These are phyloP conservation scores for Dothidotthia symphoricarpi DNA, from an alignment of 2,329 filamentous ascomycete genomes.

Conservation along the genomic window DNA sequence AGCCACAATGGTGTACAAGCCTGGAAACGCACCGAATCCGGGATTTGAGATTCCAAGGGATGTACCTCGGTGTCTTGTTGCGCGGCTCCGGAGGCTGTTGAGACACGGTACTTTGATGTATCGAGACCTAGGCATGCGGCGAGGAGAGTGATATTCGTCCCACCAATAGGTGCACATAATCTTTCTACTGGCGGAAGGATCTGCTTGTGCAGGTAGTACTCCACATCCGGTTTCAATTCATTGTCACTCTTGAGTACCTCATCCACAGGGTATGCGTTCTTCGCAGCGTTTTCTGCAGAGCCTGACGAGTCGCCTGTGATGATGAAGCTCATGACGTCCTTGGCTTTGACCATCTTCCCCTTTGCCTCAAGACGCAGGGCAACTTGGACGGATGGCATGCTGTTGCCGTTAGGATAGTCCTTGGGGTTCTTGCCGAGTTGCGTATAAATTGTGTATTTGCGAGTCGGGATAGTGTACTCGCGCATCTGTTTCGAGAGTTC, in stretches of 20 bases:
- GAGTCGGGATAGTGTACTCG: constrained; percentile 67
- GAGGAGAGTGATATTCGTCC: constrained; percentile 84
- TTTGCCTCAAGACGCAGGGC: constrained; percentile 82
- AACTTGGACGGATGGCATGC: constrained; percentile 96
- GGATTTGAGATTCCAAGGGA: constrained; percentile 90
- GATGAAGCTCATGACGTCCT: constrained; percentile 95
- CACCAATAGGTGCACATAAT: constrained; percentile 91
- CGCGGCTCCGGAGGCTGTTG: constrained; percentile 54
- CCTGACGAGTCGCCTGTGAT: constrained; percentile 72
- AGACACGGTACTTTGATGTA: constrained; percentile 78
- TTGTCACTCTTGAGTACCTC: constrained; percentile 79
- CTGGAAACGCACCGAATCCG: constrained; percentile 84
- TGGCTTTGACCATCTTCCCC: constrained; percentile 84
- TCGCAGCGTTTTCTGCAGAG: constrained; percentile 67
- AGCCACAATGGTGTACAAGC: constrained; percentile 74
- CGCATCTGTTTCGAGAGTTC: constrained; percentile 86
- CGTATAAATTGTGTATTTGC: constrained; percentile 97
- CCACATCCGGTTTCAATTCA: constrained; percentile 80
- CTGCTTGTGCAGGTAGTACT: constrained; percentile 97
- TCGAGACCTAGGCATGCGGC: constrained; percentile 94
- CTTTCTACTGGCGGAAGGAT: constrained; percentile 97
- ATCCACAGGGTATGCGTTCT: constrained; percentile 82
- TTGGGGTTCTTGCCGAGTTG: constrained; percentile 92
- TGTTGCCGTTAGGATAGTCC: constrained; percentile 90
- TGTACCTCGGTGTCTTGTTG: constrained; percentile 59